Percentiles rank a stretch among this genome's conserved stretches.
Conservation (phyloP, 164 flowering plant genomes). For the Pachysandra terminalis region DNA sequence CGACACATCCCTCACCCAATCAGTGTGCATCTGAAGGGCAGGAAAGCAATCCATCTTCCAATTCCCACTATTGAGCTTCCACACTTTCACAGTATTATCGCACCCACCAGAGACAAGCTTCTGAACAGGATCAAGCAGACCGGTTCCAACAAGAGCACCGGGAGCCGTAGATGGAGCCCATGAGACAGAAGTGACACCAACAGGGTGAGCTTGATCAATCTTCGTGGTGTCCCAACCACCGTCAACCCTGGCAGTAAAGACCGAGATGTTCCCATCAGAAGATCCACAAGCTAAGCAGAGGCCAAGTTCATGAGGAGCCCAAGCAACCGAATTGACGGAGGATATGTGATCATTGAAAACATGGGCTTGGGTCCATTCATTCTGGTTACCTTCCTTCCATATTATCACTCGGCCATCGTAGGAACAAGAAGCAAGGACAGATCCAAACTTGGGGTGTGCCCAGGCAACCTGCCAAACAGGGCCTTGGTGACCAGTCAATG, state of each 20-base stretch:
- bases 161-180: constrained; percentile 38
- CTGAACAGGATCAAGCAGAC: constrained; percentile 29
- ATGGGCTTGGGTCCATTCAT: constrained; percentile 39
- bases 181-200: no score
- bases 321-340: constrained; percentile 39
- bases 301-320: constrained; percentile 42
- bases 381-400: constrained; percentile 46
- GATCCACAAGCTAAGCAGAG: constrained; percentile 42
- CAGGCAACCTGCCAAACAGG: constrained; percentile 51
- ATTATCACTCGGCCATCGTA: constrained; percentile 43
- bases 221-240: constrained; percentile 36
- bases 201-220: constrained; percentile 42
- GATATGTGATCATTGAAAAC: constrained; percentile 31
- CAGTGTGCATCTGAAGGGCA: no score
- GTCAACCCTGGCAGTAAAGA: constrained; percentile 29
- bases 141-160: constrained; percentile 37
- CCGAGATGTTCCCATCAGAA: constrained; percentile 40
- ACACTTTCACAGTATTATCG: constrained; percentile 40
- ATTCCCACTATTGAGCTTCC: constrained; percentile 33
- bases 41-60: constrained; percentile 41
- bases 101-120: no score
- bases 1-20: constrained; percentile 39
- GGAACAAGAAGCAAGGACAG: constrained; percentile 45
- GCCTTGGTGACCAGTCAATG: constrained; percentile 39
- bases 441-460: constrained; percentile 53